phyloP scores from a whole-genome alignment of 768 basidiomycete genomes.

The Leccinum aurantiacum region DNA sequence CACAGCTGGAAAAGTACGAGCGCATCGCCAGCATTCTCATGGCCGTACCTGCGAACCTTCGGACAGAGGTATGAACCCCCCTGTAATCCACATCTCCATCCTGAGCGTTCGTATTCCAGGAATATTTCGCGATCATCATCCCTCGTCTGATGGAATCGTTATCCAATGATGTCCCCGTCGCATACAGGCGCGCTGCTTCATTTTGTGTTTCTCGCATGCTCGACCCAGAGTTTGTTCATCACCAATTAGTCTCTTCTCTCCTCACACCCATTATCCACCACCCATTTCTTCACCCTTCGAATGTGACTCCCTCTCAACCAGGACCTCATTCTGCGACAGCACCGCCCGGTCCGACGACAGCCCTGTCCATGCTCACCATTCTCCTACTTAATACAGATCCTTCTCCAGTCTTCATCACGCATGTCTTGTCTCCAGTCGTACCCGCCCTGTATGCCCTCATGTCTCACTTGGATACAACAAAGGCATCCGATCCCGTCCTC shows the following conservation, averaged over 20 bases:
- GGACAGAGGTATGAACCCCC: conserved; percentile 47
- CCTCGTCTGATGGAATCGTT: conserved; percentile 57
- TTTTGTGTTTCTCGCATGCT: conserved; percentile 71
- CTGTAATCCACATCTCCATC: background rate
- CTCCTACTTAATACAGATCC: conserved; percentile 79
- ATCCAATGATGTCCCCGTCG: conserved; percentile 31
- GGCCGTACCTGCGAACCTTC: conserved; percentile 57
- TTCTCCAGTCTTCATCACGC: conserved; percentile 62
- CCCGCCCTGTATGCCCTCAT: conserved; percentile 65
- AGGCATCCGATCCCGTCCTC: conserved; percentile 63
- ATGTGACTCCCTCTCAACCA: background rate
- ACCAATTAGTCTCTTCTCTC: conserved; percentile 26
- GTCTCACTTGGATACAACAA: conserved; percentile 50
- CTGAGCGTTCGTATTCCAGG: conserved; percentile 38
- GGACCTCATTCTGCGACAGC: background rate
- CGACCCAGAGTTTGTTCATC: conserved; percentile 31
- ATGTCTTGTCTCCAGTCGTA: conserved; percentile 67
- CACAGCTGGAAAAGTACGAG: conserved; percentile 68
- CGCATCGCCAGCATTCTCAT: conserved; percentile 64
- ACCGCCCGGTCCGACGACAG: conserved; percentile 34
- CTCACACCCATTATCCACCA: conserved; percentile 52
- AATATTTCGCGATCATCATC: conserved; percentile 56
- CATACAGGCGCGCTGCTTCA: conserved; percentile 61
- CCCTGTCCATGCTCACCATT: conserved; percentile 51
- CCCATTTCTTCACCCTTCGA: conserved; percentile 28